Base-by-base conservation (phyloP, 2,329 filamentous ascomycete species). In the Rutstroemia sydowiana region DNA sequence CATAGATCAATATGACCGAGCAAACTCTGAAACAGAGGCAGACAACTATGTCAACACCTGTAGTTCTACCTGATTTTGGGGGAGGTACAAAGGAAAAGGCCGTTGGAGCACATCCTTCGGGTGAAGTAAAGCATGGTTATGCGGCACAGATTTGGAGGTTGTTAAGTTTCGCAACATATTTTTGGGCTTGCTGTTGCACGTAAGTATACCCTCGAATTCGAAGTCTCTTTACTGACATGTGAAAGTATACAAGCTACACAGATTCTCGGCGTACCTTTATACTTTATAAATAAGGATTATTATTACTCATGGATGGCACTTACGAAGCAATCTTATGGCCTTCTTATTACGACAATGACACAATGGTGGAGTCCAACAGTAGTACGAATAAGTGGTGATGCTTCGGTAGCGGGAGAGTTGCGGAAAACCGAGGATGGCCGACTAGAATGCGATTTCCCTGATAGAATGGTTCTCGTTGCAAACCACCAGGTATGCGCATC, bases 231-330 rank as follows among this genome's bases (percentile, higher is more conserved):
- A 45, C 59, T 64, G 50, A 67, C 59, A 16, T 55, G 39, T n/a
- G 52, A 20, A 58, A 85, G 82, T 14, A 81, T 87, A 62, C 78
- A 80, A 60, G 67, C 79, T 16, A 88, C 88, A 6, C 88, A 95
- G 64, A 75, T 90, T 56, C 71, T 95, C 53, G 89, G 89, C 31
- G 70, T 80, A 0, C 88, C 88, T 2, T 70, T 95, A 44, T 93
- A 93, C 66, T 77, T 83, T 55, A 72, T 89, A 63, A 85, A 89
- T 66, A 81, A 81, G 53, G 83, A 88, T 42, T 79, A 87, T 64
- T 95, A 88, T 72, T 87, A 95, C 69, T 79, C 84, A 56, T 95
- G 89, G 71, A 95, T 95, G 81, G 82, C 88, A 37, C 78, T 89
- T 67, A 93, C 88, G 10, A 95, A 95, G 69, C 81, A 88, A 64